A percentile compares a stretch with the other conserved stretches of the same genome.
Evolutionary conservation across 2,329 filamentous ascomycete species (phyloP).

Genomic region (Penicillium sp.): DNA sequence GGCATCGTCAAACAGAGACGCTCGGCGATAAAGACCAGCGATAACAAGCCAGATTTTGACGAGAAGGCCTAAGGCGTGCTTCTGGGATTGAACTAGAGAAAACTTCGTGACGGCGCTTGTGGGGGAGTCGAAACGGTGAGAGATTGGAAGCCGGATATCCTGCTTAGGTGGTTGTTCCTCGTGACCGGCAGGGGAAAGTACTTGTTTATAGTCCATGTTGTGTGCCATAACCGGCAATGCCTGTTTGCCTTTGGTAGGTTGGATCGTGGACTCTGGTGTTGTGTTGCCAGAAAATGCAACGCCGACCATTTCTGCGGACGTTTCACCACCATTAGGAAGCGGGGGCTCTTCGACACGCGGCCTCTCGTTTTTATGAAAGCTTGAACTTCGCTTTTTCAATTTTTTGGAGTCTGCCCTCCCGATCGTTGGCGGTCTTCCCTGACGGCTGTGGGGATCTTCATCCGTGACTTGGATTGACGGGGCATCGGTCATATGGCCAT

Average conservation of each 20-base stretch:
- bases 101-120: constrained; percentile 49
- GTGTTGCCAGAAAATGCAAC: constrained; percentile 29
- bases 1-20: constrained; percentile 75
- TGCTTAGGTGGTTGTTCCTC: constrained; percentile 44
- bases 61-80: constrained; percentile 58
- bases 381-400: constrained; percentile 34
- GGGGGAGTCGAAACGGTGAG: constrained; percentile 39
- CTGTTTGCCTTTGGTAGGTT: constrained; percentile 31
- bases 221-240: constrained; percentile 35
- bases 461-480: constrained; percentile 76
- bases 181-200: constrained; percentile 37
- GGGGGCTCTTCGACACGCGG: constrained; percentile 22
- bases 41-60: constrained; percentile 88
- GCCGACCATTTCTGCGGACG: constrained; percentile 25
- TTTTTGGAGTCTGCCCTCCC: constrained; percentile 34
- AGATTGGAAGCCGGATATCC: constrained; percentile 38
- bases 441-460: constrained; percentile 46
- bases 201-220: constrained; percentile 36
- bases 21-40: constrained; percentile 79
- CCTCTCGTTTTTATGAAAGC: constrained; percentile 26
- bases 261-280: constrained; percentile 15
- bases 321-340: constrained; percentile 24
- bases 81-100: constrained; percentile 50
- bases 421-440: constrained; percentile 30
- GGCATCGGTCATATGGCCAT: constrained; percentile 39